Conservation (phyloP, 2,329 filamentous ascomycete genomes). For the Trichophyton rubrum region DNA sequence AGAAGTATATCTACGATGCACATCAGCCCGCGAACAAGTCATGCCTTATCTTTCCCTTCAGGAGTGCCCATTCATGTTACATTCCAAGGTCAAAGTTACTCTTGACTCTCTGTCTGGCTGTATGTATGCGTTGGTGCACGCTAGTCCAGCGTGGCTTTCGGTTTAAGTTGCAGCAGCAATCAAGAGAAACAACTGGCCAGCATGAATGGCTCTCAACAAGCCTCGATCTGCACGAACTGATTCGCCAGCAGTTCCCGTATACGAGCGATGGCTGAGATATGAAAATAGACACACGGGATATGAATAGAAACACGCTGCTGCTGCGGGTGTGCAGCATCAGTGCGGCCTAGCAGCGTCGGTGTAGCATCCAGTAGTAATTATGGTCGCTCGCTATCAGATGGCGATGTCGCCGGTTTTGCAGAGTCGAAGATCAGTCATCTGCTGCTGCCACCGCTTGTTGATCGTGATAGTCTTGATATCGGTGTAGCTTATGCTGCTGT, state of each 20-base stretch:
- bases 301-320: background rate
- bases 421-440: background rate
- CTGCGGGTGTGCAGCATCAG: background rate
- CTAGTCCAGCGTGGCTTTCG: background rate
- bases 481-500: no score
- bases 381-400: background rate
- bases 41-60: no score
- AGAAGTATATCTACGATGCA: background rate
- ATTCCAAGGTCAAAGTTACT: no score
- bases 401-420: background rate
- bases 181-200: background rate
- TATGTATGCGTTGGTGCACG: background rate
- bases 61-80: no score
- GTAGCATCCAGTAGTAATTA: background rate
- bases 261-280: constrained; percentile 1
- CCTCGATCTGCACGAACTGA: background rate
- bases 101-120: no score
- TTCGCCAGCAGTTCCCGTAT: background rate
- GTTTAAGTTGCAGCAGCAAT: background rate
- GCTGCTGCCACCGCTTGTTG: background rate
- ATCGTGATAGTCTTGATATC: no score
- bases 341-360: background rate
- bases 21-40: no score
- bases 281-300: background rate
- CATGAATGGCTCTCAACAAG: background rate